A percentile compares a stretch with the other conserved stretches of the same genome.
phyloP scores from a whole-genome alignment of 805 yeast genomes.

The Nakazawaea pomicola region DNA sequence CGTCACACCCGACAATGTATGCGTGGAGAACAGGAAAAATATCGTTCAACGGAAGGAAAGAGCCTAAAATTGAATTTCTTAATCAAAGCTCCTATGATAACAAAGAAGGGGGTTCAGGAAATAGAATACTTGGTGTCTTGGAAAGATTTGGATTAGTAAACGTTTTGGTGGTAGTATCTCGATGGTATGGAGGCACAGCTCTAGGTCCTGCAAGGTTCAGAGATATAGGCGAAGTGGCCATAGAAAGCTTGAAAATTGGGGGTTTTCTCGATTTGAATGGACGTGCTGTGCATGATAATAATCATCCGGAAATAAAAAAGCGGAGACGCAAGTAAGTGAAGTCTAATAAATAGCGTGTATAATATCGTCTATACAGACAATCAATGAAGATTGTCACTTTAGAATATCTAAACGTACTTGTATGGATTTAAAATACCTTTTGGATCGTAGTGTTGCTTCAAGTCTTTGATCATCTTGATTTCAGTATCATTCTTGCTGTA shows the following conservation, averaged over 20 bases:
- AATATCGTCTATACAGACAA: background rate
- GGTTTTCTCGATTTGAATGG: conserved; percentile 19
- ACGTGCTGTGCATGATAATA: background rate
- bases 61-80: conserved; percentile 17
- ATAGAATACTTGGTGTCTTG: conserved; percentile 48
- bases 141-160: conserved; percentile 45
- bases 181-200: conserved; percentile 83
- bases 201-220: conserved; percentile 69
- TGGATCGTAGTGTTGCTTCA: conserved; percentile 86
- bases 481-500: conserved; percentile 76
- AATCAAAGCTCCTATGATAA: conserved; percentile 63
- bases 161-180: conserved; percentile 59
- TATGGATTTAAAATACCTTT: conserved; percentile 91
- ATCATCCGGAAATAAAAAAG: no score
- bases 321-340: no score
- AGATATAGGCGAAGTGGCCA: conserved; percentile 54
- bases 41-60: conserved; percentile 7
- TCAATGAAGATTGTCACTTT: background rate
- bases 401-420: conserved; percentile 60
- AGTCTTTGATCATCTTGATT: conserved; percentile 66
- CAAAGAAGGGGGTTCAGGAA: conserved; percentile 76
- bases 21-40: conserved; percentile 60
- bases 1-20: conserved; percentile 68
- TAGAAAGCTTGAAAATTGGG: conserved; percentile 41
- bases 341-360: no score